Percentiles rank a stretch among this genome's conserved stretches.
These are phyloP conservation scores for Lachnellula occidentalis DNA, from an alignment of 2,329 filamentous ascomycete species.

Conservation along the genomic window DNA sequence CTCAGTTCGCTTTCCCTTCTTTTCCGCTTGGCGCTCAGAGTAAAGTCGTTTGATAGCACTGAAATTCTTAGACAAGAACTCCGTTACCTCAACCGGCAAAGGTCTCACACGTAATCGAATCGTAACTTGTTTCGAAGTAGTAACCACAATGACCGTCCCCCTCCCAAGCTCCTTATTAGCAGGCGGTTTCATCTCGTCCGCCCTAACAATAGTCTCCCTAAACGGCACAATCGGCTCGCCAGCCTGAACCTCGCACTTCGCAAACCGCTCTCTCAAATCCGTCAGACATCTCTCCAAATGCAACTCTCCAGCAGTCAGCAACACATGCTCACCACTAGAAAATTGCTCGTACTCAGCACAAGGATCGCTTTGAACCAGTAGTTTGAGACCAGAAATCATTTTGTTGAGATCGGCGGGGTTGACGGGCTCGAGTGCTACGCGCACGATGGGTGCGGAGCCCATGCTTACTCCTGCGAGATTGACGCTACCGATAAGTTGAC, in stretches of 20 bases:
- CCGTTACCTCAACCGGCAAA: conserved; percentile 70
- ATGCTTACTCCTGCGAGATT: conserved; percentile 85
- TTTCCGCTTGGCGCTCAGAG: conserved; percentile 57
- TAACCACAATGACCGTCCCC: conserved; percentile 69
- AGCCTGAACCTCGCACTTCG: conserved; percentile 88
- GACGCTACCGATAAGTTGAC: conserved; percentile 75
- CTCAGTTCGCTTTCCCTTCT: conserved; percentile 30
- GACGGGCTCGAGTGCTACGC: conserved; percentile 88
- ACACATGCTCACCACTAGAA: conserved; percentile 87
- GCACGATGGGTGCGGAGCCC: conserved; percentile 83
- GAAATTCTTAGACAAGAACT: conserved; percentile 77
- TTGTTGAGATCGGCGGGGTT: conserved; percentile 89
- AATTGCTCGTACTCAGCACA: conserved; percentile 95
- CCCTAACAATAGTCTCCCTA: conserved; percentile 81
- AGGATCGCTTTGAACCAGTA: conserved; percentile 91
- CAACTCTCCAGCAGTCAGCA: conserved; percentile 87
- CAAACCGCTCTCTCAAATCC: conserved; percentile 87
- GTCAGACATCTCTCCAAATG: conserved; percentile 92
- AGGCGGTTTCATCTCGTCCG: conserved; percentile 86
- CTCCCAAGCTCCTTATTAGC: conserved; percentile 81
- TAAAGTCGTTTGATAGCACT: conserved; percentile 76
- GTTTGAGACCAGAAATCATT: conserved; percentile 81
- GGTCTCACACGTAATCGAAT: conserved; percentile 73
- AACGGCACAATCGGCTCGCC: conserved; percentile 95
- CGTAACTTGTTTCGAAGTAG: conserved; percentile 79